A percentile compares a stretch with the other conserved stretches of the same genome.
phyloP scores from a whole-genome alignment of 805 yeast species.

The Hyphopichia homilentoma region DNA sequence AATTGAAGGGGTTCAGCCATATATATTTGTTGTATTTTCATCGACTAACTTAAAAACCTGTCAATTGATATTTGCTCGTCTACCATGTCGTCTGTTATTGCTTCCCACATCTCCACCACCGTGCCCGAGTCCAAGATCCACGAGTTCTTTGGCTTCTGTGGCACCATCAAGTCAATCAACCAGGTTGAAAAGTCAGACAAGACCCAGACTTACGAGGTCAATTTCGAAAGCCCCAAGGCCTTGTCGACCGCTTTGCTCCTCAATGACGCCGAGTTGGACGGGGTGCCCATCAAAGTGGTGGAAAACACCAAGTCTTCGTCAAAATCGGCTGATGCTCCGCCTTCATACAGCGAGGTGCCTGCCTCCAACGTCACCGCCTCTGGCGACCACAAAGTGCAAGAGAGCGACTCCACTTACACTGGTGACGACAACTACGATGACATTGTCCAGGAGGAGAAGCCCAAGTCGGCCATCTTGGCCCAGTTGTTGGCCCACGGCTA shows the following conservation, averaged over 20 bases:
- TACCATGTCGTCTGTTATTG: conserved; percentile 44
- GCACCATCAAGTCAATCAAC: conserved; percentile 39
- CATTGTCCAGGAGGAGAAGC: conserved; percentile 71
- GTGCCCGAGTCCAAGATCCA: conserved; percentile 49
- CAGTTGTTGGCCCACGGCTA: conserved; percentile 76
- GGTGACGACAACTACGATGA: conserved; percentile 41
- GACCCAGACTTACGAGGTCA: conserved; percentile 44
- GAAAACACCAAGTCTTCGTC: conserved; percentile 15
- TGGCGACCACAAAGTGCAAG: conserved; percentile 20
- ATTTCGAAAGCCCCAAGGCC: conserved; percentile 57
- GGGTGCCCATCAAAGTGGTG: conserved; percentile 48
- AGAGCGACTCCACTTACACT: conserved; percentile 12
- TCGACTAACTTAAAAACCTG: background rate
- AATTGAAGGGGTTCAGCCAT: background rate
- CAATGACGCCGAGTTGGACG: conserved; percentile 71
- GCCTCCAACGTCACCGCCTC: conserved; percentile 7
- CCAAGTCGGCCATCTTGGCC: conserved; percentile 70
- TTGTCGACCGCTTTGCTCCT: conserved; percentile 66
- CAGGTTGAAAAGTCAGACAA: conserved; percentile 25
- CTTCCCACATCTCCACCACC: conserved; percentile 50
- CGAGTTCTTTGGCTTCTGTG: conserved; percentile 76
- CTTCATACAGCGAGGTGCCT: conserved; percentile 10
- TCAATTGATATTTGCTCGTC: background rate
- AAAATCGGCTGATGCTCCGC: conserved; percentile 9
- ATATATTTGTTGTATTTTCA: background rate